Percentiles rank a stretch among this genome's conserved stretches.
These are phyloP conservation scores for Blastobotrys petasosporus DNA, from an alignment of 1,139 yeast genomes.

Conservation along the genomic window DNA sequence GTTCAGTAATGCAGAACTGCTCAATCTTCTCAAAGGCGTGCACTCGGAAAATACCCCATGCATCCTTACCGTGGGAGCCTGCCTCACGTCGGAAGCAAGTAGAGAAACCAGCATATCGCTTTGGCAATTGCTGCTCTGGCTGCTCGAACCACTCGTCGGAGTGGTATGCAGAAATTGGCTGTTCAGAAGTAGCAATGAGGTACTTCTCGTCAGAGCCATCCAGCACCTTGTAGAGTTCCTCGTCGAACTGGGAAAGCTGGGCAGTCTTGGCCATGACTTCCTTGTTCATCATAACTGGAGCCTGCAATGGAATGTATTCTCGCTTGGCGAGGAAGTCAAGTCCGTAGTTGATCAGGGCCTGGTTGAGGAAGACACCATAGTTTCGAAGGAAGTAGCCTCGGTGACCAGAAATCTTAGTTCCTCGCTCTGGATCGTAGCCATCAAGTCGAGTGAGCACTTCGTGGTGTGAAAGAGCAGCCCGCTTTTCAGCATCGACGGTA, in stretches of 20 bases:
- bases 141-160: conserved; percentile 98
- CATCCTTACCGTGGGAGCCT: conserved; percentile 98
- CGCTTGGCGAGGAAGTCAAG: conserved; percentile 72
- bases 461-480: conserved; percentile 86
- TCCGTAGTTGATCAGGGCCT: conserved; percentile 96
- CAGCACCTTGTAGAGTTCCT: conserved; percentile 90
- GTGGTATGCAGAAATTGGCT: conserved; percentile 97
- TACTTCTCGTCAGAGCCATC: conserved; percentile 98
- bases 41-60: conserved; percentile 99
- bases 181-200: conserved; percentile 97
- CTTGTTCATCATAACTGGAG: conserved; percentile 99
- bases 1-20: conserved; percentile 89
- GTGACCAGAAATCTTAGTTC: conserved; percentile 96
- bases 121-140: conserved; percentile 94
- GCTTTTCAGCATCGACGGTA: conserved; percentile 48
- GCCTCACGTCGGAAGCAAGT: conserved; percentile 99
- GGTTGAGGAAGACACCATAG: conserved; percentile 94
- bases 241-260: conserved; percentile 95
- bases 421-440: conserved; percentile 98
- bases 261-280: conserved; percentile 99
- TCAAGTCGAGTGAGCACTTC: conserved; percentile 90
- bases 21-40: conserved; percentile 98
- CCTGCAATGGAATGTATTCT: conserved; percentile 87
- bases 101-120: conserved; percentile 91
- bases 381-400: conserved; percentile 96